Conservation (phyloP, 129 eudicot species). For the Heracleum sosnowskyi region DNA sequence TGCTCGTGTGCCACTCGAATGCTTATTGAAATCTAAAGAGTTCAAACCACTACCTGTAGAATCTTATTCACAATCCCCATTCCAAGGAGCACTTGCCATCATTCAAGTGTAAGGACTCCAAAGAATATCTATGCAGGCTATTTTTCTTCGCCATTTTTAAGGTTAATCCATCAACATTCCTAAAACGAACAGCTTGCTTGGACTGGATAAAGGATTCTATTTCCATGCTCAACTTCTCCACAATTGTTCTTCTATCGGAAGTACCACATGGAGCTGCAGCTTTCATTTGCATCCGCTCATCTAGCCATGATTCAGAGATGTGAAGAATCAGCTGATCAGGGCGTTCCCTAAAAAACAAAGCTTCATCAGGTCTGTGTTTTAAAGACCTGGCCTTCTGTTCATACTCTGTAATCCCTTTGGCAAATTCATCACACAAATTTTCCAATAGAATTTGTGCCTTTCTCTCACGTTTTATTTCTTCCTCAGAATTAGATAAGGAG, state of each 20-base stretch:
- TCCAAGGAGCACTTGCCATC: too few species aligned
- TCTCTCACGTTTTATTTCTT: too few species aligned
- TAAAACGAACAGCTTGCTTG: too few species aligned
- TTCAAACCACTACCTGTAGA: too few species aligned
- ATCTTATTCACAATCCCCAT: too few species aligned
- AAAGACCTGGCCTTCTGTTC: slow-evolving; percentile 49
- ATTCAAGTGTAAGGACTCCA: too few species aligned
- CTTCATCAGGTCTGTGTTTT: slow-evolving; percentile 36
- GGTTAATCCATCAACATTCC: too few species aligned
- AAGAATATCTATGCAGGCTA: too few species aligned
- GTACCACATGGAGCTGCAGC: slow-evolving; percentile 19
- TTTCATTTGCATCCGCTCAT: slow-evolving; percentile 70
- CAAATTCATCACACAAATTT: slow-evolving; percentile 80
- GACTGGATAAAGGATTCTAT: too few species aligned
- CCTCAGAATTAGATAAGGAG: too few species aligned
- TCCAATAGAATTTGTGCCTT: slow-evolving; percentile 61
- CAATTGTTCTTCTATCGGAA: slow-evolving; percentile 31
- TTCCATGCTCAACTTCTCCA: slow-evolving; percentile 54
- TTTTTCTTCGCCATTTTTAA: slow-evolving; percentile 9
- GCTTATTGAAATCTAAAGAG: slow-evolving; percentile 17
- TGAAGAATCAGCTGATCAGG: slow-evolving; percentile 61
- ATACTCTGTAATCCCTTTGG: slow-evolving; percentile 64
- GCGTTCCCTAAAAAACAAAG: slow-evolving; percentile 16
- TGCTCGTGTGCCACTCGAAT: slow-evolving; percentile 13
- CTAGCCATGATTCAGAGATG: slow-evolving; percentile 86